These are phyloP conservation scores for Colletotrichum salicis DNA, from an alignment of 2,329 filamentous ascomycete species.

Conservation along the genomic window DNA sequence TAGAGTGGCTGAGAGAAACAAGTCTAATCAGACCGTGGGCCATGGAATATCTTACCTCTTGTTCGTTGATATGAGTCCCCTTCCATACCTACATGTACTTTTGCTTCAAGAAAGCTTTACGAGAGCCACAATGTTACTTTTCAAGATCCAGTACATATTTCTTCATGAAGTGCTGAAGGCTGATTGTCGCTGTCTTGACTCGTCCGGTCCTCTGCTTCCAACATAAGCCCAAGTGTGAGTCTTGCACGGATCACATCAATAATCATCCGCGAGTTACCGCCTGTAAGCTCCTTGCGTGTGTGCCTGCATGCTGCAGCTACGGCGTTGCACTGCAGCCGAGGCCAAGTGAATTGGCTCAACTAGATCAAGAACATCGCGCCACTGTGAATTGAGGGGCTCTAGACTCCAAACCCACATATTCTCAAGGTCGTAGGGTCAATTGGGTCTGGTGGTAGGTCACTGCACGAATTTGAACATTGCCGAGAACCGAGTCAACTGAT, in stretches of 20 bases:
- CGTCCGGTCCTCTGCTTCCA: not conserved
- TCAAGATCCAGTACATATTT: not conserved
- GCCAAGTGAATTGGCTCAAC: not conserved
- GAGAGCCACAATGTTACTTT: conserved; percentile 7
- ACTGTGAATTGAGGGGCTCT: not conserved
- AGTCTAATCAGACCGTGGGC: conserved; percentile 4
- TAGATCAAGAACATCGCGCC: not conserved
- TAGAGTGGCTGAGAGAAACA: conserved; percentile 17
- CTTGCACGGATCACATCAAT: not conserved
- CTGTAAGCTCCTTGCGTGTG: not conserved
- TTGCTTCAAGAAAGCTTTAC: not conserved
- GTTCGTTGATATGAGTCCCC: no score
- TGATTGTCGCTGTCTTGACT: not conserved
- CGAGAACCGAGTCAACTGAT: not conserved
- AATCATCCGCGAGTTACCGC: not conserved
- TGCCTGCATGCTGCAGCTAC: conserved; percentile 13
- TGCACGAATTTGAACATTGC: not conserved
- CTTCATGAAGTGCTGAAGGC: not conserved
- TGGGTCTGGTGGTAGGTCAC: not conserved
- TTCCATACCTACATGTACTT: not conserved
- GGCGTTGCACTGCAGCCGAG: conserved; percentile 2
- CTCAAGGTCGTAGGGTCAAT: no score
- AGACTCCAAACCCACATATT: no score
- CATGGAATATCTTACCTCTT: not conserved
- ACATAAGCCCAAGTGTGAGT: not conserved